Base-by-base conservation (phyloP, 495 filamentous ascomycete species). In the Cryomyces minteri region DNA sequence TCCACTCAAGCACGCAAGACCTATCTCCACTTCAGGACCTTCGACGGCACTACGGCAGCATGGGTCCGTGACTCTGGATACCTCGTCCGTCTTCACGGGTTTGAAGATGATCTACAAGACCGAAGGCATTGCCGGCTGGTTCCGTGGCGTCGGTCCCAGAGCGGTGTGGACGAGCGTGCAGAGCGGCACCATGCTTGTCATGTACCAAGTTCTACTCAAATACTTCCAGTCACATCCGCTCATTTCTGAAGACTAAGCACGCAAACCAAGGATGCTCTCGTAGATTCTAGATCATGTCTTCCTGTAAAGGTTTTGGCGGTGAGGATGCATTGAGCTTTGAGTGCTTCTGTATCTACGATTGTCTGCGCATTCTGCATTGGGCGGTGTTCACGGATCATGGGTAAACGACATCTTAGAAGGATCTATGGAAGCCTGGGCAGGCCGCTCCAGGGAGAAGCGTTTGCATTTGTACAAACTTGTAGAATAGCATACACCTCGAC, bases 121-220 rank as follows among this genome's bases (percentile, higher is more conserved):
- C 2, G 90, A 98, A 59, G 90, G 90, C 0, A 45, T 95, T 34
- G 73, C 65, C 0, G 92, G 90, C 8, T 93, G 88, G 77, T 98
- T 98, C 61, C 76, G 92, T 33, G 90, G 90, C 9, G 90, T 98
- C 32, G 90, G 86, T 5, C 90, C 90, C 6, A 75, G 90, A 32
- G 76, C 77, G 45, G 85, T 95, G n/a, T 98, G 90, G 90, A 96
- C 90, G 41, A 92, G 85, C 58, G 82, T 95, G 41, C 90, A 98
- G 64, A 90, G 83, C 55, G 83, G 88, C 28, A 94, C 87, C 42
- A 98, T 98, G 90, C 64, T 98, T 54, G 85, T 98, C 45, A 66
- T 94, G 62, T 98, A 98, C 60, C 92, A 96, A 63, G 78, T 74
- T 46, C 66, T 98, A 42, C 60, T 96, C 54, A 79, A 80, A 57